Base-by-base conservation (phyloP, 1,139 yeast species). In the Debaryomycetaceae sp. region DNA sequence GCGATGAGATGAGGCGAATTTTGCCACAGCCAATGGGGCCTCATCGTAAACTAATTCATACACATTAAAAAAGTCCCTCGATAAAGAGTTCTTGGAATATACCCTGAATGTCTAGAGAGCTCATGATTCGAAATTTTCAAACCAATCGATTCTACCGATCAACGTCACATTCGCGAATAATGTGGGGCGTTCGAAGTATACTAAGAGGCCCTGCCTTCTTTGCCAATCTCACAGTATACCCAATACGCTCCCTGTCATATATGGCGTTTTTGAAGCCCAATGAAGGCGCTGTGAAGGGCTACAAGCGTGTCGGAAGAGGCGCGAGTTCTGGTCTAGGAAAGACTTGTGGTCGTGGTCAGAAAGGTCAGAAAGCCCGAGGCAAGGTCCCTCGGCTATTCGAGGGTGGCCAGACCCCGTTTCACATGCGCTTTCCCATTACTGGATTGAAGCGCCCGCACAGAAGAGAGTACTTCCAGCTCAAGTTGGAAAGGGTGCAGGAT, bases 321-420 rank as follows among this genome's bases (percentile, higher is more conserved):
- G 95, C 95, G 23, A 90, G 95, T 21, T 79, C 94, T 27, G 94
- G 94, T 12, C 62, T 65, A 41, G 93, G 99, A 61, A 86, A 87
- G 56, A 90, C 97, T 2, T 76, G 97, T 3, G 95, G 95, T 29
- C 73, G 98, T 53, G 99, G 99, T 64, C 95, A 85, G 50, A 92
- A 87, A 59, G 99, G 99, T 73, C 98, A 90, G 54, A 87, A 87
- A 59, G 96, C 97, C 11, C 74, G 97, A 58, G 83, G 90, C 22
- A 73, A 77, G 30, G 92, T 87, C 15, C 90, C 87, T 34, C 73
- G 80, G 37, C 85, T 94, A 90, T 83, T 87, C 52, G 98, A 90
- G 63, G 99, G 99, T 72, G 98, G 98, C 49, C 99, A 90, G 53
- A 90, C 98, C 1, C 97, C 97, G 15, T 78, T 78, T 44, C 81